Conservation (phyloP, 208 protist genomes). For the Leishmania tarentolae region DNA sequence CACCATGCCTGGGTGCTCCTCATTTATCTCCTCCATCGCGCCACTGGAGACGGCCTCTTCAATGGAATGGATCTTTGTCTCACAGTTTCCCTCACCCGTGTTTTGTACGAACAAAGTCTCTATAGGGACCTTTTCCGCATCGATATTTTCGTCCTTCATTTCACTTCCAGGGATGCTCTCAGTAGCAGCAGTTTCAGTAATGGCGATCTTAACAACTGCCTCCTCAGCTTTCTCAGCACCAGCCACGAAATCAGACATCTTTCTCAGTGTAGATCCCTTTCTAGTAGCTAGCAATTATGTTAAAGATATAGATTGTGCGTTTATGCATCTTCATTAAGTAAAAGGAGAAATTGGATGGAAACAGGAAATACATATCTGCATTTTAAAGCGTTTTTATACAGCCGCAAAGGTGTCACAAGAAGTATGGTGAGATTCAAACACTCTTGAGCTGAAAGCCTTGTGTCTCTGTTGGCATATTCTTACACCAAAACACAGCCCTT, state of each 20-base stretch:
- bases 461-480: neutral
- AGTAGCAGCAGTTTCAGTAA: neutral
- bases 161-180: neutral
- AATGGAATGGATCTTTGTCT: neutral
- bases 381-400: neutral
- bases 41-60: neutral
- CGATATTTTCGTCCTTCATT: neutral
- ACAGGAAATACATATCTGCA: neutral
- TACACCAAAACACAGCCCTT: rapidly evolving
- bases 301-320: neutral
- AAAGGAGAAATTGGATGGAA: neutral
- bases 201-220: neutral
- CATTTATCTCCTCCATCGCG: neutral
- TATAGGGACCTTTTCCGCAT: neutral
- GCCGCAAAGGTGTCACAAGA: too few species aligned
- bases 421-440: neutral
- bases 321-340: neutral
- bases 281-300: neutral
- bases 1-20: neutral
- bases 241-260: conserved; percentile 2
- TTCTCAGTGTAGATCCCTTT: neutral
- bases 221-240: neutral
- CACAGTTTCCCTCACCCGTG: neutral
- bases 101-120: neutral
- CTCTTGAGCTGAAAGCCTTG: neutral